These are phyloP conservation scores for Wickerhamomyces rabaulensis DNA, from an alignment of 805 yeast genomes.

Conservation along the genomic window DNA sequence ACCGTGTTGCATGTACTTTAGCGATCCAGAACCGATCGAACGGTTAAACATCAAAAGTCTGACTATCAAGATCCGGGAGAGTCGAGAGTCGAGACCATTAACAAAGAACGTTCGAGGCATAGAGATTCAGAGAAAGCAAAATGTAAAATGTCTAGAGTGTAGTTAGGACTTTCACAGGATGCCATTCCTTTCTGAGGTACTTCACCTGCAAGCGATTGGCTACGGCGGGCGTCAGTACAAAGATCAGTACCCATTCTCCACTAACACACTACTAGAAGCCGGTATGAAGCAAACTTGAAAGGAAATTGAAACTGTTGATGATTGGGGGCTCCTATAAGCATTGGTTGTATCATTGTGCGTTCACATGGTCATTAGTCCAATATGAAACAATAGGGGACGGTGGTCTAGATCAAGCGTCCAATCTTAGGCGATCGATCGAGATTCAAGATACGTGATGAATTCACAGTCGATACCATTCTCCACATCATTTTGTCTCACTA, in stretches of 20 bases:
- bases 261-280: background rate
- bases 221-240: background rate
- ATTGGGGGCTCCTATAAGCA: too few species aligned
- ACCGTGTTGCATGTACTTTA: background rate
- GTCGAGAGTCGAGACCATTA: too few species aligned
- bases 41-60: too few species aligned
- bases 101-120: too few species aligned
- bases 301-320: too few species aligned
- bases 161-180: too few species aligned
- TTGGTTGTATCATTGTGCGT: too few species aligned
- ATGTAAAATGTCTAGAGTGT: too few species aligned
- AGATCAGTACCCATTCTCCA: too few species aligned
- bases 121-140: too few species aligned
- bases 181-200: background rate
- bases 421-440: background rate
- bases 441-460: background rate
- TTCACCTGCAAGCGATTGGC: background rate
- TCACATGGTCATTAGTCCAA: background rate
- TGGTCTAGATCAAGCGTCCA: background rate
- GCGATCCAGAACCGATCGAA: background rate
- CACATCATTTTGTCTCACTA: background rate
- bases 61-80: too few species aligned
- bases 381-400: background rate
- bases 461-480: background rate
- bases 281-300: background rate